Conservation (phyloP, 1,139 yeast species). For the Magnusiomyces sp. region DNA sequence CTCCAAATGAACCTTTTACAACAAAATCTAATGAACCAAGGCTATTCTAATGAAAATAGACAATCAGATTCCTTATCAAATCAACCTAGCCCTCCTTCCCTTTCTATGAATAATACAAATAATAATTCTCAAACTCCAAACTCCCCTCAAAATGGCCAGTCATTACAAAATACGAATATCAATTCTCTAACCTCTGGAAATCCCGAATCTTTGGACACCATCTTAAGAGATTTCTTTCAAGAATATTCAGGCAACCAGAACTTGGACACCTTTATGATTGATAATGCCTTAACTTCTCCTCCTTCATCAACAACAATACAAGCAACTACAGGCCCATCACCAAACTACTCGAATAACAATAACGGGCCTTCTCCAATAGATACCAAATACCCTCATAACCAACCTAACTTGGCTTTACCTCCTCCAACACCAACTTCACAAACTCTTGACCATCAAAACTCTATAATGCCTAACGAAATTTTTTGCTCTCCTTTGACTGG, state of each 20-base stretch:
- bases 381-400: too few species aligned
- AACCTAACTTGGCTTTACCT: neutral
- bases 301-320: neutral
- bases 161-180: too few species aligned
- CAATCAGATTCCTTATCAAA: neutral
- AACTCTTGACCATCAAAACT: conserved; percentile 3
- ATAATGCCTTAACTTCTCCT: neutral
- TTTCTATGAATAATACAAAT: neutral
- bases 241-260: conserved; percentile 7
- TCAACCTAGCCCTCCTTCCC: neutral
- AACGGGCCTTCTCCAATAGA: too few species aligned
- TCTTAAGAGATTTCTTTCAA: conserved; percentile 8
- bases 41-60: neutral
- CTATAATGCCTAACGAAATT: conserved; percentile 21
- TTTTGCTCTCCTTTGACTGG: conserved; percentile 21
- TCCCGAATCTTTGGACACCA: neutral
- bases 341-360: neutral
- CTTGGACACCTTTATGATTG: conserved; percentile 8
- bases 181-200: neutral
- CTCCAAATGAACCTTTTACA: neutral
- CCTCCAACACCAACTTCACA: conserved; percentile 3
- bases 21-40: neutral
- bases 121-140: neutral
- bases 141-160: neutral
- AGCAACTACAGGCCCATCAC: neutral